Percentiles rank a stretch among this genome's conserved stretches.
Conservation (phyloP, 441 rosid genomes). For the Erodium moschatum region DNA sequence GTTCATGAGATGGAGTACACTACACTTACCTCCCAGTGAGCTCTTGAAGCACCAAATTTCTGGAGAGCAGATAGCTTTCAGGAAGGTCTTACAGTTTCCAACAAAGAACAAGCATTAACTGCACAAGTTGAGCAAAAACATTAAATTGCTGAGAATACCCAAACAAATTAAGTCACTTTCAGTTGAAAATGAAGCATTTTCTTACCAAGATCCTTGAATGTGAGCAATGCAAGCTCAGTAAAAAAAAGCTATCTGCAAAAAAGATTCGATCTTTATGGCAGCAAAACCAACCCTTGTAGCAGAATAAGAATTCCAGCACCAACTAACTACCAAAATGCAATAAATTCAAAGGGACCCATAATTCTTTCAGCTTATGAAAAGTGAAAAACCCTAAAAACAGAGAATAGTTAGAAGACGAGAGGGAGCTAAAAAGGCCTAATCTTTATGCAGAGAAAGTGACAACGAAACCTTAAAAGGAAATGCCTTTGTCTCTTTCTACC, state of each 20-base stretch:
- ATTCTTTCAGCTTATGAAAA: conserved; percentile 20
- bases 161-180: conserved; percentile 31
- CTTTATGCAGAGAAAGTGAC: conserved; percentile 27
- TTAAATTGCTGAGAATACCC: conserved; percentile 31
- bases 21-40: conserved; percentile 24
- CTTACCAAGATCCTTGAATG: conserved; percentile 37
- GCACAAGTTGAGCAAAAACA: conserved; percentile 26
- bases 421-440: conserved; percentile 21
- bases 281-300: conserved; percentile 9
- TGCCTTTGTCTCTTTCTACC: conserved; percentile 21
- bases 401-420: conserved; percentile 15
- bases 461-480: conserved; percentile 16
- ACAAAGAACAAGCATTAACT: conserved; percentile 25
- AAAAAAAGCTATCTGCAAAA: conserved; percentile 18
- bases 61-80: conserved; percentile 22
- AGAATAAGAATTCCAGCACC: conserved; percentile 6
- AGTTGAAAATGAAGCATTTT: conserved; percentile 29
- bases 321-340: conserved; percentile 16
- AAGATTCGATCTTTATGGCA: conserved; percentile 32
- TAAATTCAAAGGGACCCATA: conserved; percentile 29
- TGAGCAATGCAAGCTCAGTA: conserved; percentile 36
- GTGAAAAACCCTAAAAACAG: conserved; percentile 13
- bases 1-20: conserved; percentile 7
- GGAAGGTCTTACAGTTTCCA: conserved; percentile 24
- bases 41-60: conserved; percentile 15